Evolutionary conservation across 208 protist species (phyloP).

Genomic region (Angomonas ambiguus): DNA sequence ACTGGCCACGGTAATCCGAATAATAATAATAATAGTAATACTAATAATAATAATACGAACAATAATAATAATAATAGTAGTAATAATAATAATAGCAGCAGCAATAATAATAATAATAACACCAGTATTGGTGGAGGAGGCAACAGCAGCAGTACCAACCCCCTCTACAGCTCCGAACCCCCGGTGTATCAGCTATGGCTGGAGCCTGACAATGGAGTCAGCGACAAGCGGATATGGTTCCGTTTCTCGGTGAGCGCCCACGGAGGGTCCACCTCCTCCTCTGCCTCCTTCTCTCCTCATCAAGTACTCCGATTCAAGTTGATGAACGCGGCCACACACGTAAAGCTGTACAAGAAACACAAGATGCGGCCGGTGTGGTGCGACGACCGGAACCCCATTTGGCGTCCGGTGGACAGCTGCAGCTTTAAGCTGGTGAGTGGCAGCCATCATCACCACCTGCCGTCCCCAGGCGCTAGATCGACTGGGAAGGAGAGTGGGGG

Average conservation of each 20-base stretch:
- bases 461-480: too few relatives aligned
- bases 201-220: slow-evolving; percentile 47
- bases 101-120: background rate
- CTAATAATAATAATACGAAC: slow-evolving; percentile 4
- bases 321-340: slow-evolving; percentile 72
- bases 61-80: slow-evolving; percentile 7
- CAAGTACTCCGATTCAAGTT: slow-evolving; percentile 47
- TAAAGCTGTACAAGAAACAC: slow-evolving; percentile 73
- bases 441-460: background rate
- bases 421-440: slow-evolving; percentile 38
- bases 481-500: background rate
- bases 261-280: background rate
- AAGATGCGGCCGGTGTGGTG: slow-evolving; percentile 81
- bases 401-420: slow-evolving; percentile 67
- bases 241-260: slow-evolving; percentile 63
- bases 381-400: slow-evolving; percentile 39
- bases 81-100: background rate
- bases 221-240: slow-evolving; percentile 86
- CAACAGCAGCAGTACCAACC: background rate
- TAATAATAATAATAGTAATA: slow-evolving; percentile 1
- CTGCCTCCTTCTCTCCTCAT: background rate
- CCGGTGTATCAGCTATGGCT: slow-evolving; percentile 67
- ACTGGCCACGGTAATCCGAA: background rate
- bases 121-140: background rate
- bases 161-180: slow-evolving; percentile 14